These are phyloP conservation scores for Solanum habrochaites DNA, from an alignment of 257 asterid genomes.

Conservation along the genomic window DNA sequence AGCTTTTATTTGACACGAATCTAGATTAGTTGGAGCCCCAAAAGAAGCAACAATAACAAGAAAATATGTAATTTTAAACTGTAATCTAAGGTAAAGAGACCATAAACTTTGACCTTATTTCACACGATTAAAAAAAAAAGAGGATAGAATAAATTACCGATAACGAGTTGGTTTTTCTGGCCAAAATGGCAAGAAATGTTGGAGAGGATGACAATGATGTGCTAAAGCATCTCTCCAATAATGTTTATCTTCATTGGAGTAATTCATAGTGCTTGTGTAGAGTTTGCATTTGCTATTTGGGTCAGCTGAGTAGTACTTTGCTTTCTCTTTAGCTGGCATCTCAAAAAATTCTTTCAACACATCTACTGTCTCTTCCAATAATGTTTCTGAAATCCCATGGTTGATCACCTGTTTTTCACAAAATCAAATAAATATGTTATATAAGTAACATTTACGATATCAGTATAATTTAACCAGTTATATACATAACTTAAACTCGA, in stretches of 20 bases:
- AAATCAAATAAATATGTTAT: not conserved
- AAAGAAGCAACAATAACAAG: not conserved
- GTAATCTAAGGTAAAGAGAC: not conserved
- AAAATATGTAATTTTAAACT: too few species aligned
- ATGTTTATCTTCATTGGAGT: slow-evolving; percentile 7
- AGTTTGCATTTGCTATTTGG: slow-evolving; percentile 30
- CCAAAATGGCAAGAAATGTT: slow-evolving; percentile 42
- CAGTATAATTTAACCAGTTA: not conserved
- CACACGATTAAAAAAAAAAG: too few species aligned
- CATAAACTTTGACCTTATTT: too few species aligned
- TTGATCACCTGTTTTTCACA: slow-evolving; percentile 21
- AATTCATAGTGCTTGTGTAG: slow-evolving; percentile 16
- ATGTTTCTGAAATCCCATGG: slow-evolving; percentile 34
- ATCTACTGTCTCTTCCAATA: slow-evolving; percentile 12
- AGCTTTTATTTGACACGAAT: not conserved
- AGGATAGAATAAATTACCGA: slow-evolving; percentile 8
- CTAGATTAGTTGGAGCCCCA: not conserved
- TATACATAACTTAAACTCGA: not conserved
- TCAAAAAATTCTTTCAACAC: slow-evolving; percentile 27
- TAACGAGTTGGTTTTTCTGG: slow-evolving; percentile 42
- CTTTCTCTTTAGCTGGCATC: slow-evolving; percentile 23
- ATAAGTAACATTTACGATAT: not conserved
- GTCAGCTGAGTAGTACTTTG: slow-evolving; percentile 6
- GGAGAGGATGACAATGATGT: slow-evolving; percentile 47
- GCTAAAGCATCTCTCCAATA: slow-evolving; percentile 8